Evolutionary conservation across 176 grass and related monocot species (phyloP).

Genomic region (Elaeis guineensis): DNA sequence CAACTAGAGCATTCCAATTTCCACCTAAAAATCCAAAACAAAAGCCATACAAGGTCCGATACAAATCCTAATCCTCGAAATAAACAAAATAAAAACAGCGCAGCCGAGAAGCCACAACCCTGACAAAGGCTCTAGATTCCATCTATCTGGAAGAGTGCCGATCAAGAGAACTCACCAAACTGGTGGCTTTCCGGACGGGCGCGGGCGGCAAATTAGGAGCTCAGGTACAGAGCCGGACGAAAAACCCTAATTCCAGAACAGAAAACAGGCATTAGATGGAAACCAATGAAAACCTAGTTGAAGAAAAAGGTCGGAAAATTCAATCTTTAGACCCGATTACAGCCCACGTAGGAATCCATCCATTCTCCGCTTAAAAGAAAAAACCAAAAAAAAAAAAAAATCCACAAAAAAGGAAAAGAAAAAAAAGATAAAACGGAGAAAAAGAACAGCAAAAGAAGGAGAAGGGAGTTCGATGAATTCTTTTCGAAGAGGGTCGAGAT

Average conservation of each 20-base stretch:
- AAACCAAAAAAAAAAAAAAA: neutral
- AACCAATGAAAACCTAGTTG: conserved; percentile 2
- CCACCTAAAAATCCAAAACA: too few relatives aligned
- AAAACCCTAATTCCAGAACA: conserved; percentile 13
- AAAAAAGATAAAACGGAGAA: neutral
- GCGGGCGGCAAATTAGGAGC: neutral
- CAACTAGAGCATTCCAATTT: too few relatives aligned
- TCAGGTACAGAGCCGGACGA: neutral
- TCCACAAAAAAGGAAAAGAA: neutral
- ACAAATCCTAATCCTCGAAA: too few relatives aligned
- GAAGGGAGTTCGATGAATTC: neutral
- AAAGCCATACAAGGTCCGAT: too few relatives aligned
- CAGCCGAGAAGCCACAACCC: too few relatives aligned
- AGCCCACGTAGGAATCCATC: neutral
- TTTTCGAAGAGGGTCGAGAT: too few relatives aligned
- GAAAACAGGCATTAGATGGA: conserved; percentile 12
- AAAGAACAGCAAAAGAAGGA: neutral
- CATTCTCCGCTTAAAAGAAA: neutral
- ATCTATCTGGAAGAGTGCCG: too few relatives aligned
- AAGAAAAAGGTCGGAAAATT: neutral
- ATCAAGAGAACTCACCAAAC: neutral
- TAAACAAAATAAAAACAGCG: too few relatives aligned
- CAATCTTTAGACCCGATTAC: neutral
- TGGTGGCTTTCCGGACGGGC: neutral
- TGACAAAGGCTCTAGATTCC: too few relatives aligned